A percentile compares a stretch with the other conserved stretches of the same genome.
Conservation (phyloP, 352 stramenopile genomes). For the Pythium sukuiense region DNA sequence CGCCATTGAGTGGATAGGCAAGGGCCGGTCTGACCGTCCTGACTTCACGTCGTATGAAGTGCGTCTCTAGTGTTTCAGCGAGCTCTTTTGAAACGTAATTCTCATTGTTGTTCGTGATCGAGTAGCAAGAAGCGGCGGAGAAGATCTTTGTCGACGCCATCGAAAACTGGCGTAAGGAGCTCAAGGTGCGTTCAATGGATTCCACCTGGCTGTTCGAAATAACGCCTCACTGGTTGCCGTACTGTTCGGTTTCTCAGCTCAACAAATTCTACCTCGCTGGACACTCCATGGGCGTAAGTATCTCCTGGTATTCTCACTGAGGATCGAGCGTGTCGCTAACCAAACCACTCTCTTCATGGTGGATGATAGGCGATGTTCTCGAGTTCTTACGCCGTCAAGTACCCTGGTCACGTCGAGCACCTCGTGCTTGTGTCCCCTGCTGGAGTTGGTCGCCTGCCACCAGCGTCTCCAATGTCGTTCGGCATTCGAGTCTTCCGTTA, state of each 20-base stretch:
- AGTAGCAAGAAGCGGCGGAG: conserved; percentile 57
- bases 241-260: no score
- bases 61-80: no score
- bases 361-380: conserved; percentile 50
- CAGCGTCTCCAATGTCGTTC: conserved; percentile 30
- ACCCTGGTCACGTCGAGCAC: conserved; percentile 47
- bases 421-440: conserved; percentile 63
- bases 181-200: conserved; percentile 40
- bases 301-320: no score
- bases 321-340: no score
- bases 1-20: conserved; percentile 68
- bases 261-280: conserved; percentile 59
- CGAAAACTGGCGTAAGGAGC: conserved; percentile 61
- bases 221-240: no score
- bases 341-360: neutral
- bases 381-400: conserved; percentile 51
- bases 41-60: conserved; percentile 61
- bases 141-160: conserved; percentile 57
- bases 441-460: conserved; percentile 47
- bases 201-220: no score
- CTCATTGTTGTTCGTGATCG: neutral
- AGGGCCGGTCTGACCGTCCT: conserved; percentile 59
- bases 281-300: conserved; percentile 61
- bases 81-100: no score
- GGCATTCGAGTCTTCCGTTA: conserved; percentile 48